These are phyloP conservation scores for Trichophyton benhamiae DNA, from an alignment of 2,329 filamentous ascomycete species.

Conservation along the genomic window DNA sequence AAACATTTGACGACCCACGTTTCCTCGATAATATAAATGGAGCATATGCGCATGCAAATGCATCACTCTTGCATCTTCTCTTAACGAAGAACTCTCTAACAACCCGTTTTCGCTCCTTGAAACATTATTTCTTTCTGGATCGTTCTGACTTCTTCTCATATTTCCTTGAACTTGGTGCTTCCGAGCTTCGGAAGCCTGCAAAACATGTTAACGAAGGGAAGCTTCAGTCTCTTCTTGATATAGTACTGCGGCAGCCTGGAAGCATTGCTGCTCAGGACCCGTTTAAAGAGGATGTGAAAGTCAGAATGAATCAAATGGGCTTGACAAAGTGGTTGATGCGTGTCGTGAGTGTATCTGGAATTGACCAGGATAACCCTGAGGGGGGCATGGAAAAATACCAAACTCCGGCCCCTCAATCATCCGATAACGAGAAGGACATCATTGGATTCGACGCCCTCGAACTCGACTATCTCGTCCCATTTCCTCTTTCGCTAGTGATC, in stretches of 20 bases:
- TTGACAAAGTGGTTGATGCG: constrained; percentile 90
- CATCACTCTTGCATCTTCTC: constrained; percentile 78
- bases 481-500: constrained; percentile 88
- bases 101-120: constrained; percentile 73
- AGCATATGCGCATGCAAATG: constrained; percentile 90
- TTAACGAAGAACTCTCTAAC: constrained; percentile 87
- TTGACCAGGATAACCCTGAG: constrained; percentile 65
- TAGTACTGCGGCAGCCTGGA: constrained; percentile 90
- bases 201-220: constrained; percentile 84
- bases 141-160: constrained; percentile 97
- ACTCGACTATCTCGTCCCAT: constrained; percentile 87
- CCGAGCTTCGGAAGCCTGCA: constrained; percentile 80
- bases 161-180: constrained; percentile 82
- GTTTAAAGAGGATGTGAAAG: constrained; percentile 96
- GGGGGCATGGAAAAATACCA: constrained; percentile 57
- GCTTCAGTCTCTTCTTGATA: constrained; percentile 85
- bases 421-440: constrained; percentile 69
- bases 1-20: constrained; percentile 77
- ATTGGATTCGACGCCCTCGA: constrained; percentile 85
- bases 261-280: constrained; percentile 88
- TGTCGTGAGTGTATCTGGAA: constrained; percentile 90
- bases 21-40: constrained; percentile 94
- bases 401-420: constrained; percentile 52
- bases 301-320: constrained; percentile 90
- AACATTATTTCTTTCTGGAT: constrained; percentile 98